phyloP scores from a whole-genome alignment of 2,329 filamentous ascomycete genomes.

The Ambrosiella xylebori region DNA sequence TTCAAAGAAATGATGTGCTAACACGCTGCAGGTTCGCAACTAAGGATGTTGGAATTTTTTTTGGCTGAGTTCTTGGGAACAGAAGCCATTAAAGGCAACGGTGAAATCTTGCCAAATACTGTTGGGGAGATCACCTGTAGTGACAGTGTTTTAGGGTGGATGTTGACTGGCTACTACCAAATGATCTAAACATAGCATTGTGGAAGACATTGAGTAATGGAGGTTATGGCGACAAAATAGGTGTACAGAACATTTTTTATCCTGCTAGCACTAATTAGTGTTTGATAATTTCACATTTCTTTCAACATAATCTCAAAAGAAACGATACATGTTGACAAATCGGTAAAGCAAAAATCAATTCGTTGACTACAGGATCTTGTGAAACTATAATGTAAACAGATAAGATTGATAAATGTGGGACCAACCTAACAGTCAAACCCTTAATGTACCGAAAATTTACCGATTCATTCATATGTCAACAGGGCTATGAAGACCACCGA shows the following conservation, averaged over 20 bases:
- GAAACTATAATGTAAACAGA: not conserved
- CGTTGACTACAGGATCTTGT: not conserved
- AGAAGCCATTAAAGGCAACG: not conserved
- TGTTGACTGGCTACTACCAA: conserved; percentile 4
- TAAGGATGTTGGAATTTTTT: conserved; percentile 2
- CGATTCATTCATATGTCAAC: not conserved
- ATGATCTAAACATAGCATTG: not conserved
- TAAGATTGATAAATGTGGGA: not conserved
- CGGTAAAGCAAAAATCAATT: too few species aligned
- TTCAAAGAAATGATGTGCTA: not conserved
- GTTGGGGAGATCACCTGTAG: not conserved
- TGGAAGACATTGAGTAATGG: too few species aligned
- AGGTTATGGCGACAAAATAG: too few species aligned
- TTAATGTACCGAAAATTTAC: not conserved
- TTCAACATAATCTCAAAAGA: too few species aligned
- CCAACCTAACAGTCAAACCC: not conserved
- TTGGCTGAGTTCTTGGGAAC: not conserved
- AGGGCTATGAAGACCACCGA: not conserved
- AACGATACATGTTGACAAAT: too few species aligned
- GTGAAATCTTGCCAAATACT: not conserved
- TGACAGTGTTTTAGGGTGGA: conserved; percentile 3
- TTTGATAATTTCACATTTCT: too few species aligned
- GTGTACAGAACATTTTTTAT: too few species aligned
- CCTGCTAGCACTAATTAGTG: too few species aligned
- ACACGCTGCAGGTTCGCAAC: conserved; percentile 1